Base-by-base conservation (phyloP, 2,329 filamentous ascomycete genomes). In the Huntiella moniliformis region DNA sequence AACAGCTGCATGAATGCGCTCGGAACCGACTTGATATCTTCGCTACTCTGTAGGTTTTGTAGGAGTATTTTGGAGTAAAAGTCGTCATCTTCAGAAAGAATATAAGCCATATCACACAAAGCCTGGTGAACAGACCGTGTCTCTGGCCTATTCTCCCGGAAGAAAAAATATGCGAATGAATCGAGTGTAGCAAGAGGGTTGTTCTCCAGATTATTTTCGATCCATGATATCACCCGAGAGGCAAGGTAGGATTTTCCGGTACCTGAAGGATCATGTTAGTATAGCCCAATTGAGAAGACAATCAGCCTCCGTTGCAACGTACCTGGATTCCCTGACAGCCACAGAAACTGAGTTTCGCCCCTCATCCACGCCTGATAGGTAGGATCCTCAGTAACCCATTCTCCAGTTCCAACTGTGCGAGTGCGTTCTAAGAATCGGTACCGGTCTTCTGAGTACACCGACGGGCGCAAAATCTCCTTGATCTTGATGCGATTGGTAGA, bases 191-290 rank as follows among this genome's bases (percentile, higher is more conserved):
- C 37, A 11, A 52, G 44, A 13, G 49, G 48, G 2, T 57, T 38
- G 7, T 58, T 61, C 0, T 55, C 56, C n/a, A 57, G 55, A 18
- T 58, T 56, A n/a, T 59, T 57, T 3, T 52, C 54, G n/a, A 52
- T 55, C 60, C 55, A 67, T 1, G 59, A 52, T n/a, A 70, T 61
- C 5, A 68, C 56, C n/a, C 58, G 60, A 1, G 65, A 59, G 2
- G 63, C 60, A 1, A 70, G 51, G 47, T 61, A 68, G 0, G 63
- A 67, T 52, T 70, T 70, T 16, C 67, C 67, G 1, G 62, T 64
- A 4, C 63, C 62, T 56, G 44, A 13, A 35, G 37, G 28, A 15
- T 41, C 36, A 22, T 18, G 31, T 41, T 40, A 41, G 42, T 28
- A 38, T 22, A 5, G 8, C 38, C 18, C 11, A 36, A 42, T 22